Evolutionary conservation across 2,329 filamentous ascomycete genomes (phyloP).

Genomic region (Zymoseptoria passerinii): DNA sequence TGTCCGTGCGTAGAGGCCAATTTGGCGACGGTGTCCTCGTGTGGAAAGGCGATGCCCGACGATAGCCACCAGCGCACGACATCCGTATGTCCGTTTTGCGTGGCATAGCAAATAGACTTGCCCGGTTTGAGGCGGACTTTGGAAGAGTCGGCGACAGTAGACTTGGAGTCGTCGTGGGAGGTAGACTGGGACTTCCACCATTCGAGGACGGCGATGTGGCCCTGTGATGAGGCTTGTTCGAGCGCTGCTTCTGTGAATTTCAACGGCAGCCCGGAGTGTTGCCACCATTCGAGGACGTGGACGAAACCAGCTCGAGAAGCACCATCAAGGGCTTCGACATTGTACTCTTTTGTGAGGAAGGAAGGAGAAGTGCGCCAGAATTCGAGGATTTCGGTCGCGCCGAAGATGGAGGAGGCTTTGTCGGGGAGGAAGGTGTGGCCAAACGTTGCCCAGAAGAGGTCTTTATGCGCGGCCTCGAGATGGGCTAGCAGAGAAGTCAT

Average conservation of each 20-base stretch:
- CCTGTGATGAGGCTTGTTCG: constrained; percentile 77
- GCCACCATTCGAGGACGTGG: constrained; percentile 87
- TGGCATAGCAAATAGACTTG: constrained; percentile 73
- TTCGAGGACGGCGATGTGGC: constrained; percentile 75
- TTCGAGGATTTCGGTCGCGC: constrained; percentile 72
- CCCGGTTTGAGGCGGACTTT: constrained; percentile 63
- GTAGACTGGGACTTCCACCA: constrained; percentile 70
- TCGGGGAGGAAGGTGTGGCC: constrained; percentile 74
- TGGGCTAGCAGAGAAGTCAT: constrained; percentile 71
- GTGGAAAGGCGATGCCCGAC: constrained; percentile 67
- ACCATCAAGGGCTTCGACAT: constrained; percentile 73
- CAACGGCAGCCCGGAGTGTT: constrained; percentile 66
- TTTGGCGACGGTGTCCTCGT: constrained; percentile 74
- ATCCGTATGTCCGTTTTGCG: constrained; percentile 69
- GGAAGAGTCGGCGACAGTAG: constrained; percentile 19
- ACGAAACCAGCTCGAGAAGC: constrained; percentile 81
- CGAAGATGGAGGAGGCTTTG: constrained; percentile 81
- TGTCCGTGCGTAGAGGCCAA: constrained; percentile 79
- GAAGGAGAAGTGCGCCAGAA: constrained; percentile 83
- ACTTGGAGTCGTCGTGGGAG: constrained; percentile 21
- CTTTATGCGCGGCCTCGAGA: constrained; percentile 55
- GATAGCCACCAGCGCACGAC: constrained; percentile 83
- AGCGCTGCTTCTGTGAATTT: constrained; percentile 81
- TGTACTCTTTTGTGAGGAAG: constrained; percentile 81
- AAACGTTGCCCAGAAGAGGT: constrained; percentile 81